Evolutionary conservation across 257 asterid genomes (phyloP).

Genomic region (Knoxia roxburghii): DNA sequence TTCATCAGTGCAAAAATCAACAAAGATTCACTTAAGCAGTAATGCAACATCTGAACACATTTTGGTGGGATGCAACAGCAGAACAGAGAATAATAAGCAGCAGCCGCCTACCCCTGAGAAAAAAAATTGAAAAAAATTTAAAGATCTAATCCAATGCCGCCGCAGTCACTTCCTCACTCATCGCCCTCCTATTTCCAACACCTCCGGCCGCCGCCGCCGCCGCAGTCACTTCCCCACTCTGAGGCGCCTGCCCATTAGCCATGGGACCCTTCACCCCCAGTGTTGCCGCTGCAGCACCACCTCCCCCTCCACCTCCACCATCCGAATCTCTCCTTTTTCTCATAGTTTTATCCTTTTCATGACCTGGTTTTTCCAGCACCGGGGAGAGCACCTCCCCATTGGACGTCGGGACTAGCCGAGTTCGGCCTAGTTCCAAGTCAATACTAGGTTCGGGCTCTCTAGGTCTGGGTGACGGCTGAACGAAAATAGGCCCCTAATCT

Average conservation of each 20-base stretch:
- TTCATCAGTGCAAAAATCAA: too few relatives aligned
- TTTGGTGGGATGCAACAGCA: too few relatives aligned
- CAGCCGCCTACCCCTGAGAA: too few relatives aligned
- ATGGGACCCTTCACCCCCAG: conserved; percentile 28
- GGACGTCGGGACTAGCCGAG: conserved; percentile 33
- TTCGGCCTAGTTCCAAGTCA: conserved; percentile 77
- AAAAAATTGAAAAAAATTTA: too few relatives aligned
- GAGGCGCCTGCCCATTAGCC: too few relatives aligned
- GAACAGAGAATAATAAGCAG: too few relatives aligned
- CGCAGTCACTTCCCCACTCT: conserved; percentile 29
- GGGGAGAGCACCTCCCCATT: conserved; percentile 53
- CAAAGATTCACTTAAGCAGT: too few relatives aligned
- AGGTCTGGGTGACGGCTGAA: conserved; percentile 32
- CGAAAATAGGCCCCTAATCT: conserved; percentile 61
- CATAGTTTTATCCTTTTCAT: conserved; percentile 38
- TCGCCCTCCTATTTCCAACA: conserved; percentile 48
- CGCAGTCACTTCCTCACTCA: conserved; percentile 56
- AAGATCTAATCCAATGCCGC: too few relatives aligned
- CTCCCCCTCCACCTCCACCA: conserved; percentile 36
- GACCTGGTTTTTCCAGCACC: conserved; percentile 15
- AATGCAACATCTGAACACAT: too few relatives aligned
- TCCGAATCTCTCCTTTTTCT: too few relatives aligned
- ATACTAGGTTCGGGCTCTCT: conserved; percentile 31
- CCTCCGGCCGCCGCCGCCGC: conserved; percentile 26
- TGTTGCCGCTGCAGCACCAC: neutral